Base-by-base conservation (phyloP, 345 rosid genomes). In the Moricandia moricandioides region DNA sequence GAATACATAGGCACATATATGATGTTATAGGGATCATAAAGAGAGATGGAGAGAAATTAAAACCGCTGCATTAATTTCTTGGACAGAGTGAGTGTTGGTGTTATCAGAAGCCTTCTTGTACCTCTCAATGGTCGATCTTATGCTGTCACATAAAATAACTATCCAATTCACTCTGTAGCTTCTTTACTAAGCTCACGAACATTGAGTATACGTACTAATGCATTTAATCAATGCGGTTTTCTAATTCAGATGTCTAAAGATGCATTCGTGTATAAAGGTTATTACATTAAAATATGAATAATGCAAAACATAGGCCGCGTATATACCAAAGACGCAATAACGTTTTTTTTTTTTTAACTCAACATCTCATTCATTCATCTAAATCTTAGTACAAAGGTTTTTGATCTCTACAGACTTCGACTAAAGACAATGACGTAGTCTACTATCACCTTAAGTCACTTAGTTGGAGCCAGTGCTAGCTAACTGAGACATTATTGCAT, bases 1-100 rank as follows among this genome's bases (percentile, higher is more conserved):
- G 26, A 1, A 49, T 14, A n/a, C 7, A 47, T 47, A 47, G 8
- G 52, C 52, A n/a, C 13, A 37, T 43, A 16, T 16, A 26, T 31
- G 27, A 57, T 34, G 55, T 35, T 57, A 56, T 45, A 39, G 24
- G 24, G 24, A 49, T 8, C 2, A 51, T 67, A 17, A 16, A 30
- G 3, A 40, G 62, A 67, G 27, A 74, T 54, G 4, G 66, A 51
- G 10, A 63, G 9, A 67, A 31, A 33, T 30, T 24, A 7, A n/a
- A 67, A 92, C 99, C 89, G 94, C 97, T 11, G 99, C 99, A 85
- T 95, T 95, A 74, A 95, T 95, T 71, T 95, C 96, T n/a, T 89
- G 88, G 71, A 90, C 87, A 9, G 96, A 81, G 60, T 76, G 74
- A 0, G 90, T 62, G 63, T 84, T 86, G 64, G 91, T 68, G 65